Conservation (phyloP, 768 basidiomycete genomes). For the Trametes gibbosa region DNA sequence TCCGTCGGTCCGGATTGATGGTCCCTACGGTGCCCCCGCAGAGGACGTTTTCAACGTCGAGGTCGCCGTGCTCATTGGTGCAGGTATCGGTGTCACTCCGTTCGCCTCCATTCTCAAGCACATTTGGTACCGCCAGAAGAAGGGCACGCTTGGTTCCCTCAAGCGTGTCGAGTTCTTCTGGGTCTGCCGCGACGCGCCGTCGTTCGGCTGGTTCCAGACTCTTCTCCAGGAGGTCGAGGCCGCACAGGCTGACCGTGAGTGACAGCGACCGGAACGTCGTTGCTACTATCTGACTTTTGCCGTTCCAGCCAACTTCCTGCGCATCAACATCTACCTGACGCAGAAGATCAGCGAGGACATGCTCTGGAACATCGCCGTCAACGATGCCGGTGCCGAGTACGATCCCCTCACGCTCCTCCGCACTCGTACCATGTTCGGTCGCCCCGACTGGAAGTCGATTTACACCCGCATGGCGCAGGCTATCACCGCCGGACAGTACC, state of each 20-base stretch:
- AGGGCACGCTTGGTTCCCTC: constrained; percentile 72
- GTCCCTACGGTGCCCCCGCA: constrained; percentile 90
- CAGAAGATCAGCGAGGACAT: constrained; percentile 83
- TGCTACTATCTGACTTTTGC: neutral
- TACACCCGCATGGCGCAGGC: constrained; percentile 72
- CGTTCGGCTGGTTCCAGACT: constrained; percentile 97
- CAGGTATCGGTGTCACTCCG: constrained; percentile 94
- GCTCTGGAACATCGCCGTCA: constrained; percentile 90
- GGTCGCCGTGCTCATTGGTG: constrained; percentile 89
- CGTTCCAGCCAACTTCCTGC: constrained; percentile 77
- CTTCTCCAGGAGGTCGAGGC: constrained; percentile 85
- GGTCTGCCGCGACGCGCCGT: constrained; percentile 91
- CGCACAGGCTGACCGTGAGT: constrained; percentile 85
- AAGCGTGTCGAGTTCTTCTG: constrained; percentile 93
- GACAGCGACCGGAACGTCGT: neutral
- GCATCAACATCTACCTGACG: constrained; percentile 88
- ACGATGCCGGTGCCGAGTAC: constrained; percentile 80
- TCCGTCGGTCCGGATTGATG: constrained; percentile 77
- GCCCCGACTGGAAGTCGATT: constrained; percentile 86
- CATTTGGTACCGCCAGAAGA: constrained; percentile 91
- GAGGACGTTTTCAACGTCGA: constrained; percentile 86
- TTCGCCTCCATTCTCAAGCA: constrained; percentile 95
- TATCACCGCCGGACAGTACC: constrained; percentile 79
- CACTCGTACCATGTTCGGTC: constrained; percentile 87
- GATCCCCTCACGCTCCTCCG: constrained; percentile 88